These are phyloP conservation scores for Termitomyces sp. DNA, from an alignment of 768 basidiomycete genomes.

Conservation along the genomic window DNA sequence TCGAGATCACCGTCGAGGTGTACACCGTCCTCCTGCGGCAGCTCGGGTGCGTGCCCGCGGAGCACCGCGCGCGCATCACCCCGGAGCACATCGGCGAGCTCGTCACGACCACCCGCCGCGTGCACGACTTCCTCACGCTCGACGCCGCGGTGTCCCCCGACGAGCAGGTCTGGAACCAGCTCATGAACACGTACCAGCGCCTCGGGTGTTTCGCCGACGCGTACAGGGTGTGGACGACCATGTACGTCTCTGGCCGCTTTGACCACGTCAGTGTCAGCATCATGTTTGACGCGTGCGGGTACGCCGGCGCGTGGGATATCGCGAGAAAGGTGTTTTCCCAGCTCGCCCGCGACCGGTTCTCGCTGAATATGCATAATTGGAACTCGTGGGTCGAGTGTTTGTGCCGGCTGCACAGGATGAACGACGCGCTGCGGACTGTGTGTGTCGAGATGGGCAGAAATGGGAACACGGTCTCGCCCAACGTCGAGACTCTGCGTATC, in stretches of 20 bases:
- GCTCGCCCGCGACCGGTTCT: constrained; percentile 42
- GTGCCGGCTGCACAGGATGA: constrained; percentile 60
- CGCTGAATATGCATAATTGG: constrained; percentile 66
- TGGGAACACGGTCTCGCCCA: constrained; percentile 37
- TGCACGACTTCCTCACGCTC: constrained; percentile 73
- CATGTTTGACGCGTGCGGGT: constrained; percentile 81
- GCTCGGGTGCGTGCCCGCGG: constrained; percentile 39
- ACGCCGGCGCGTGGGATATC: constrained; percentile 40
- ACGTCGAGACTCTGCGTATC: constrained; percentile 43
- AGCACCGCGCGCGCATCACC: constrained; percentile 16
- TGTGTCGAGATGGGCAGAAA: constrained; percentile 58
- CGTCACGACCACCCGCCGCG: constrained; percentile 46
- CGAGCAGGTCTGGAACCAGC: constrained; percentile 64
- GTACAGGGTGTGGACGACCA: constrained; percentile 74
- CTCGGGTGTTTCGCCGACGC: constrained; percentile 65
- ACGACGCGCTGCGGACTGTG: constrained; percentile 61
- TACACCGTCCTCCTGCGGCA: constrained; percentile 65
- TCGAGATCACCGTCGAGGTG: constrained; percentile 48
- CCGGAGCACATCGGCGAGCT: constrained; percentile 26
- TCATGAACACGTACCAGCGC: constrained; percentile 89
- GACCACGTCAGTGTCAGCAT: constrained; percentile 69
- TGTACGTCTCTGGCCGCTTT: constrained; percentile 52
- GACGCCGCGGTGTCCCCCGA: constrained; percentile 76
- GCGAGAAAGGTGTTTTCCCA: constrained; percentile 52
- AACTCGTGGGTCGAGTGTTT: constrained; percentile 81